phyloP scores from a whole-genome alignment of 257 asterid species.

The Thymus mandschuricus region DNA sequence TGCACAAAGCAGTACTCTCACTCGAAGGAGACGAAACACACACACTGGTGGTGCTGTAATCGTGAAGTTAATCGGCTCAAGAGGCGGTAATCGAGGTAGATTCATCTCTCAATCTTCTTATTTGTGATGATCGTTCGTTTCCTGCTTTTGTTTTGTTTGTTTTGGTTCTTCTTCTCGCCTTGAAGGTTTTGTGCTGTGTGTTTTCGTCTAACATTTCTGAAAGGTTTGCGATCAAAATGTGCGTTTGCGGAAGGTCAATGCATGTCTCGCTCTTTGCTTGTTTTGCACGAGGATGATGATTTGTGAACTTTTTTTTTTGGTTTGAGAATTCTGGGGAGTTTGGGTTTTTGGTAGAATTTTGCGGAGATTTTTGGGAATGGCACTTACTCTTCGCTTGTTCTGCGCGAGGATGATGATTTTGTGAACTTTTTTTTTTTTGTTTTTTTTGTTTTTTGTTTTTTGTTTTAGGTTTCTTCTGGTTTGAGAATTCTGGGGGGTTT shows the following conservation, averaged over 20 bases:
- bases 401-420: background rate
- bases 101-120: conserved; percentile 12
- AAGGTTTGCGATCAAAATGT: conserved; percentile 18
- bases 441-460: no score
- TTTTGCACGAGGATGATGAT: conserved; percentile 9
- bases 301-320: background rate
- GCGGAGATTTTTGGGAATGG: conserved; percentile 1
- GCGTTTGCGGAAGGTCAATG: no score
- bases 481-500: background rate
- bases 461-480: background rate
- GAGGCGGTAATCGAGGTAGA: conserved; percentile 11
- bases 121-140: background rate
- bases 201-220: background rate
- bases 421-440: background rate
- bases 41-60: background rate
- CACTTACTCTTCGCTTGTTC: background rate
- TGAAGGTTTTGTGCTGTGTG: background rate
- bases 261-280: background rate
- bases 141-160: background rate
- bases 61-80: background rate
- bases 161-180: background rate
- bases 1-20: background rate
- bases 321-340: background rate
- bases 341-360: background rate
- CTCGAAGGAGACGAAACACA: background rate